Percentiles rank a stretch among this genome's conserved stretches.
These are phyloP conservation scores for Boletus fagicola DNA, from an alignment of 768 basidiomycete genomes.

Conservation along the genomic window DNA sequence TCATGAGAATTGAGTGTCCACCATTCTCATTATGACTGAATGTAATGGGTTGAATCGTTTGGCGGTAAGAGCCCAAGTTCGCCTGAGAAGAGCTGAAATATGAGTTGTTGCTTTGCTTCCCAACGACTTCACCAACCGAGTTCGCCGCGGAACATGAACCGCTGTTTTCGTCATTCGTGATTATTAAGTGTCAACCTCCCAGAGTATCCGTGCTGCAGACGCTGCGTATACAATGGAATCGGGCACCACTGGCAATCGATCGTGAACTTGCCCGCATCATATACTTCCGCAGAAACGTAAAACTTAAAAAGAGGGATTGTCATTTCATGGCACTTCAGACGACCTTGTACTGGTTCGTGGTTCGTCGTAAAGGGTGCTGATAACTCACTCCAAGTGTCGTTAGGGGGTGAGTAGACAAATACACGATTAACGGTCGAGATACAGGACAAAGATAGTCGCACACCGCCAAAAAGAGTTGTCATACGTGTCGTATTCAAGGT, in stretches of 20 bases:
- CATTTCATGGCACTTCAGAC: neutral
- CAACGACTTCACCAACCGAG: neutral
- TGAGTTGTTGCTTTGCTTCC: neutral
- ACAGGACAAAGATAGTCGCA: conserved; percentile 28
- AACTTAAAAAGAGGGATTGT: neutral
- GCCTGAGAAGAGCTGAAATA: neutral
- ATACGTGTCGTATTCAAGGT: conserved; percentile 21
- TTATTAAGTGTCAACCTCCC: neutral
- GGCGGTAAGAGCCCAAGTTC: neutral
- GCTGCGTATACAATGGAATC: neutral
- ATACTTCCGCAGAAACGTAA: neutral
- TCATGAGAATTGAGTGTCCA: neutral
- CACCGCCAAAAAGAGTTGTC: conserved; percentile 13
- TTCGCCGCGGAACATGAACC: neutral
- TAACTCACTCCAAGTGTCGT: conserved; percentile 1
- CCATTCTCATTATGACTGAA: neutral
- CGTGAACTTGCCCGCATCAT: neutral
- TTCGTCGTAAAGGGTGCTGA: neutral
- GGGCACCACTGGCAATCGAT: neutral
- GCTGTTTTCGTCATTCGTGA: neutral
- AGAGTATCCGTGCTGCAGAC: neutral
- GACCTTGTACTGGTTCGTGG: neutral
- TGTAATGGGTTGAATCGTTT: neutral
- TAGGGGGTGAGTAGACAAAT: conserved; percentile 9
- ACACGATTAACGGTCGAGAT: conserved; percentile 22